Percentiles rank a stretch among this genome's conserved stretches.
phyloP scores from a whole-genome alignment of 139 green algal genomes.

The Chlorella sp. region DNA sequence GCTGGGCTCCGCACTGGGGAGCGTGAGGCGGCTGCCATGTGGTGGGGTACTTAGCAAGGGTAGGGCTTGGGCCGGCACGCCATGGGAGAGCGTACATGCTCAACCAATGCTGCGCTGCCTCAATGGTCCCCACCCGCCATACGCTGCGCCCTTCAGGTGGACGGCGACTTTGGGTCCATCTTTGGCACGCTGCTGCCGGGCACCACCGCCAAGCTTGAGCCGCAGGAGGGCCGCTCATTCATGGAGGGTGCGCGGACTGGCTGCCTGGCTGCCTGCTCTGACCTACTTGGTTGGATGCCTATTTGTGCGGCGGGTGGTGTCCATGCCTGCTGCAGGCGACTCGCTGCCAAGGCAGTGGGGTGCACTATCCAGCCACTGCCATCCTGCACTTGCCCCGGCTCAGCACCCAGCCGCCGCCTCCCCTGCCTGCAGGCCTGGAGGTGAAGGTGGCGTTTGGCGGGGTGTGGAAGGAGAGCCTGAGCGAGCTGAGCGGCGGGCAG shows the following conservation, averaged over 20 bases:
- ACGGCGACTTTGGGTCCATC: slow-evolving; percentile 94
- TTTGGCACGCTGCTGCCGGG: slow-evolving; percentile 97
- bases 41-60: too few species aligned
- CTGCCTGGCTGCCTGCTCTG: slow-evolving; percentile 3
- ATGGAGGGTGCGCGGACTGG: slow-evolving; percentile 62
- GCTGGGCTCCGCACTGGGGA: too few species aligned
- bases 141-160: slow-evolving; percentile 16
- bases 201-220: slow-evolving; percentile 91
- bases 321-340: too few species aligned
- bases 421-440: slow-evolving; percentile 75
- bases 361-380: too few species aligned
- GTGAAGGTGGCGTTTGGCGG: slow-evolving; percentile 95
- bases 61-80: too few species aligned
- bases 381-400: not conserved
- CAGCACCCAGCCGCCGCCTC: not conserved
- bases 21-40: too few species aligned
- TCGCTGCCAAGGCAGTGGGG: too few species aligned
- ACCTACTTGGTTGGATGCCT: too few species aligned
- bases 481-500: slow-evolving; percentile 96
- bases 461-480: slow-evolving; percentile 98
- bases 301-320: too few species aligned
- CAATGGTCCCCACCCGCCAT: too few species aligned
- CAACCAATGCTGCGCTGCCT: too few species aligned
- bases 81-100: too few species aligned
- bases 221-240: slow-evolving; percentile 83